phyloP scores from a whole-genome alignment of 2,329 filamentous ascomycete genomes.

The Talaromyces amestolkiae region DNA sequence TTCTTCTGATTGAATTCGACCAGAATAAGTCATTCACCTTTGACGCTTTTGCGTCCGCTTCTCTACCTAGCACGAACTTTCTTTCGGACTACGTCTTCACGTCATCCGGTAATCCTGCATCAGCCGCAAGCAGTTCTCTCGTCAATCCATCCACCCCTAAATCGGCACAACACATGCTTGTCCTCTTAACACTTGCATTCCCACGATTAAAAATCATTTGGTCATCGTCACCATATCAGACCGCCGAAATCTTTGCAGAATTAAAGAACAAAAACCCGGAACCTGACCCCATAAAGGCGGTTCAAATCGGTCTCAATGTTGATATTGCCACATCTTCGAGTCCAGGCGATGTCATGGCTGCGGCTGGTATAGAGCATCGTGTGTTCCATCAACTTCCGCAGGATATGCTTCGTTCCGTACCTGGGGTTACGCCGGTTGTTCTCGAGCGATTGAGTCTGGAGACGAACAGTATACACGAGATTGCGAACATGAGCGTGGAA shows the following conservation, averaged over 20 bases:
- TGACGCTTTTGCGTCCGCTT: conserved; percentile 57
- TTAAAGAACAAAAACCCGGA: conserved; percentile 87
- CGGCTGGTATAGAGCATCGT: conserved; percentile 55
- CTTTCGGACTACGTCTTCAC: conserved; percentile 55
- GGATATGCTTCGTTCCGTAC: conserved; percentile 83
- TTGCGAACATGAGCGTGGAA: conserved; percentile 79
- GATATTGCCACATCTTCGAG: conserved; percentile 38
- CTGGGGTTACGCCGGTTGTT: conserved; percentile 78
- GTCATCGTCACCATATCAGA: conserved; percentile 91
- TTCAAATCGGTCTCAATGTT: conserved; percentile 72
- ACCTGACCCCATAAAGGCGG: conserved; percentile 84
- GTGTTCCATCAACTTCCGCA: conserved; percentile 81
- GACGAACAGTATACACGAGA: conserved; percentile 71
- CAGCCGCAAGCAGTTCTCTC: conserved; percentile 58
- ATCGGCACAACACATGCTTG: conserved; percentile 87
- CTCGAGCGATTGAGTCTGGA: conserved; percentile 69
- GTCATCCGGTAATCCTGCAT: conserved; percentile 41
- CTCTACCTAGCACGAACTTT: conserved; percentile 41
- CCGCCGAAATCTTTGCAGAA: conserved; percentile 92
- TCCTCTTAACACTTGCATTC: conserved; percentile 88
- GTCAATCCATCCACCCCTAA: conserved; percentile 62
- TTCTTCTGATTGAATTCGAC: conserved; percentile 97
- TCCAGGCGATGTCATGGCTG: conserved; percentile 54
- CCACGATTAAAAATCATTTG: conserved; percentile 88
- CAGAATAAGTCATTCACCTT: conserved; percentile 96